phyloP scores from a whole-genome alignment of 495 filamentous ascomycete species.

The Xylaria intraflava region DNA sequence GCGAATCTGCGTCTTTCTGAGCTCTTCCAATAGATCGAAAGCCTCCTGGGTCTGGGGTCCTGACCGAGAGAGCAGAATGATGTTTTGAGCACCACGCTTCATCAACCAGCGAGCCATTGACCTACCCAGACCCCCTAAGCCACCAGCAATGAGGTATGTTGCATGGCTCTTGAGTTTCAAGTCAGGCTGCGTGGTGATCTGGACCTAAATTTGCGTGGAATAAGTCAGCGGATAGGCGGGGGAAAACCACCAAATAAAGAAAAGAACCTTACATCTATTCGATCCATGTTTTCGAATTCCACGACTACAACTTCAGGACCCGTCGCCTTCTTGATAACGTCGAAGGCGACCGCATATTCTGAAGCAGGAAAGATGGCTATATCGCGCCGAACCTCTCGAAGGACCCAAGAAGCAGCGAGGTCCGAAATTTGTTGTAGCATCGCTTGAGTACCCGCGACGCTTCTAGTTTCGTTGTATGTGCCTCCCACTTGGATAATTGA shows the following conservation, averaged over 20 bases:
- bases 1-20: conserved; percentile 10
- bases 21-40: conserved; percentile 10
- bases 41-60: conserved; percentile 17
- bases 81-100: conserved; percentile 40
- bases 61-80: conserved; percentile 46
- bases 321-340: neutral
- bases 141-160: conserved; percentile 47
- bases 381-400: no score
- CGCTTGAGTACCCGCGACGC: no score
- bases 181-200: conserved; percentile 4
- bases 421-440: no score
- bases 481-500: no score
- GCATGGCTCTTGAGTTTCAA: conserved; percentile 21
- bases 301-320: neutral
- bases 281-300: neutral
- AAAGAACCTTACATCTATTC: neutral
- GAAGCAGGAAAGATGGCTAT: neutral
- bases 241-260: no score
- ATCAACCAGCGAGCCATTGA: conserved; percentile 44
- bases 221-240: no score
- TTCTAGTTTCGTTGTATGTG: no score
- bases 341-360: neutral
- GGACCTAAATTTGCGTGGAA: no score
- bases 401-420: no score
- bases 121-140: conserved; percentile 49